phyloP scores from a whole-genome alignment of 768 basidiomycete genomes.

The Lentinula guzmanii region DNA sequence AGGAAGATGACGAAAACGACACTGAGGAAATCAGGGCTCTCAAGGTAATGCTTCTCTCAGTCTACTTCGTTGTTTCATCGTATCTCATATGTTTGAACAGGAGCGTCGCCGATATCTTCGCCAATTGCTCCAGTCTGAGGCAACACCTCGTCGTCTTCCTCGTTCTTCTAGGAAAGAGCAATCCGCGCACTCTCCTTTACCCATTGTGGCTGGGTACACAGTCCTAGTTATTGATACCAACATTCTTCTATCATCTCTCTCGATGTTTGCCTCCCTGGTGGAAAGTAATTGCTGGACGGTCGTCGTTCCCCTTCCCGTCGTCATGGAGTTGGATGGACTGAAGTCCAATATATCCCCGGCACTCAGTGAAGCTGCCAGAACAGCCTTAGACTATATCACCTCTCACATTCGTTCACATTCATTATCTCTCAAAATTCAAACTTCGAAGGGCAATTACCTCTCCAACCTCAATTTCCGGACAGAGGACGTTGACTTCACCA shows the following conservation, averaged over 20 bases:
- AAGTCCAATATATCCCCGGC: slow-evolving; percentile 47
- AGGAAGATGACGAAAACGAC: slow-evolving; percentile 60
- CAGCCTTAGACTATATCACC: slow-evolving; percentile 71
- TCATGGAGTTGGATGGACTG: slow-evolving; percentile 97
- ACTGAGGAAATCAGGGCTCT: slow-evolving; percentile 71
- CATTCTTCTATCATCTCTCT: slow-evolving; percentile 80
- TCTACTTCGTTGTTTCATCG: slow-evolving; percentile 6
- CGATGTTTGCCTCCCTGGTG: slow-evolving; percentile 66
- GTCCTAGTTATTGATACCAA: slow-evolving; percentile 93
- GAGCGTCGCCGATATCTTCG: slow-evolving; percentile 72
- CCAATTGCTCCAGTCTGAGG: slow-evolving; percentile 48
- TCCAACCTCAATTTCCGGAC: slow-evolving; percentile 74
- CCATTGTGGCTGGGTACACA: slow-evolving; percentile 80
- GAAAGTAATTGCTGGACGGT: slow-evolving; percentile 84
- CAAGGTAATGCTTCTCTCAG: slow-evolving; percentile 46
- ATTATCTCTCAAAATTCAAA: slow-evolving; percentile 86
- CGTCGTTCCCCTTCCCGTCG: slow-evolving; percentile 86
- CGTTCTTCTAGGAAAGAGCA: slow-evolving; percentile 19
- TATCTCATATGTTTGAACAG: slow-evolving; percentile 28
- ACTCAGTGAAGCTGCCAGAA: slow-evolving; percentile 70
- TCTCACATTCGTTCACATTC: slow-evolving; percentile 70
- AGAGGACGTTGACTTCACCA: slow-evolving; percentile 73
- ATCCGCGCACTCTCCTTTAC: slow-evolving; percentile 34
- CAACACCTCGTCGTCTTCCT: slow-evolving; percentile 15
- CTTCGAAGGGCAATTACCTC: slow-evolving; percentile 91